phyloP scores from a whole-genome alignment of 345 rosid genomes.

The Theobroma cacao region DNA sequence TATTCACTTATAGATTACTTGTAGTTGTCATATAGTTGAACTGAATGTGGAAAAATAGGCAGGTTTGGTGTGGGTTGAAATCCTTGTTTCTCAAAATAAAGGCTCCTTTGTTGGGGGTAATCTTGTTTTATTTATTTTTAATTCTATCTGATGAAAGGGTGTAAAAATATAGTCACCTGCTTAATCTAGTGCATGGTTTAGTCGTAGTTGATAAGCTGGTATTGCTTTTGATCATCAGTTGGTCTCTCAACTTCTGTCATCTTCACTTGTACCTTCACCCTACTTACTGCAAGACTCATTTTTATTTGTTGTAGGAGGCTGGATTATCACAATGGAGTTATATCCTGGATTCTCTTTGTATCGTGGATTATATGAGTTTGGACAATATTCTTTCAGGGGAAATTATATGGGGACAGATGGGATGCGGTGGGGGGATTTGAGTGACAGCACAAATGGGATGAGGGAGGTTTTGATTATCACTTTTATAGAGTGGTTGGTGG shows the following conservation, averaged over 20 bases:
- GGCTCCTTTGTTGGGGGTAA: background rate
- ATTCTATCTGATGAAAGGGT: background rate
- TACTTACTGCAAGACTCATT: background rate
- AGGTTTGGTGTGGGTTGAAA: background rate
- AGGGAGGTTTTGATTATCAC: slow-evolving; percentile 59
- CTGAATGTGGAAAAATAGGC: background rate
- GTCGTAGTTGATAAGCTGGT: background rate
- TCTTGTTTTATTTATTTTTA: background rate
- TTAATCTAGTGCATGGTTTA: background rate
- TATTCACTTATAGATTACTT: background rate
- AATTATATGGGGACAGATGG: slow-evolving; percentile 55
- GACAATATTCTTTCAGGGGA: slow-evolving; percentile 49
- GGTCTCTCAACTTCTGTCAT: background rate
- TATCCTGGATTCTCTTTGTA: slow-evolving; percentile 82
- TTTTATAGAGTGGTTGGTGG: slow-evolving; percentile 64
- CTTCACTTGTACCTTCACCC: background rate
- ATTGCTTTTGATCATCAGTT: background rate
- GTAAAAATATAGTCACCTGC: background rate
- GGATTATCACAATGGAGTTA: slow-evolving; percentile 70
- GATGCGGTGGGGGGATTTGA: slow-evolving; percentile 67
- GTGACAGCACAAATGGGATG: slow-evolving; percentile 59
- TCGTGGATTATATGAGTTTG: slow-evolving; percentile 87
- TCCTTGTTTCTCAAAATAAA: background rate
- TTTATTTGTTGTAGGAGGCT: slow-evolving; percentile 46
- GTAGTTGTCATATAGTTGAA: background rate